These are phyloP conservation scores for Penicillium sp. DNA, from an alignment of 2,329 filamentous ascomycete genomes.

Conservation along the genomic window DNA sequence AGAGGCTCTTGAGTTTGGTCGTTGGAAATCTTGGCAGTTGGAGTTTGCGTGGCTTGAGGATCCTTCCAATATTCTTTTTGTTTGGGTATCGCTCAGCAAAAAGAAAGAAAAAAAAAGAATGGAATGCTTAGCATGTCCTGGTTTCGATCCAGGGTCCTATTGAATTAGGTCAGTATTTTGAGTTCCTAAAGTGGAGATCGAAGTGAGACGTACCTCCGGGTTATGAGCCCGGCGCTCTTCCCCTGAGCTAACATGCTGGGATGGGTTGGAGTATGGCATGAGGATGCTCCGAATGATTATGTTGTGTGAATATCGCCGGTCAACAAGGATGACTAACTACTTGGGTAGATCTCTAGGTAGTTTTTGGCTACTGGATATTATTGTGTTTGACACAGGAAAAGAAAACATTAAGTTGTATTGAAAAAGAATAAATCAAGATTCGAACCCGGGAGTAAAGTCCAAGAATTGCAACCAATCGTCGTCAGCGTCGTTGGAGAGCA, in stretches of 20 bases:
- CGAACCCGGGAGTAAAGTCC: neutral
- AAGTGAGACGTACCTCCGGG: constrained; percentile 37
- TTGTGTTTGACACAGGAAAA: no score
- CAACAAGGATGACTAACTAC: no score
- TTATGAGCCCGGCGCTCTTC: constrained; percentile 52
- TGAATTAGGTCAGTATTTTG: neutral
- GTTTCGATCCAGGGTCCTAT: neutral
- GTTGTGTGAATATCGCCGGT: no score
- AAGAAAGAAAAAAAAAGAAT: neutral
- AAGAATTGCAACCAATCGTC: neutral
- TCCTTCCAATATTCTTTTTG: no score
- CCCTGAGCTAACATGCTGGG: constrained; percentile 46
- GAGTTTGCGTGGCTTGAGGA: no score
- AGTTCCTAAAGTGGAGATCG: neutral
- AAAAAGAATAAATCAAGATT: no score
- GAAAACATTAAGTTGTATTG: no score
- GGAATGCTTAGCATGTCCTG: neutral
- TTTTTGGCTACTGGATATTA: no score
- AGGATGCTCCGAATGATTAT: no score
- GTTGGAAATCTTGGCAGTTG: no score
- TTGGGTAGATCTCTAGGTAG: no score
- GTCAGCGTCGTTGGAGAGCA: neutral
- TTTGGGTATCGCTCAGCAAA: neutral
- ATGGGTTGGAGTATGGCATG: neutral
- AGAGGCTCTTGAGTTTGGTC: no score